phyloP scores from a whole-genome alignment of 2,329 filamentous ascomycete species.

The Neobulgaria alba region DNA sequence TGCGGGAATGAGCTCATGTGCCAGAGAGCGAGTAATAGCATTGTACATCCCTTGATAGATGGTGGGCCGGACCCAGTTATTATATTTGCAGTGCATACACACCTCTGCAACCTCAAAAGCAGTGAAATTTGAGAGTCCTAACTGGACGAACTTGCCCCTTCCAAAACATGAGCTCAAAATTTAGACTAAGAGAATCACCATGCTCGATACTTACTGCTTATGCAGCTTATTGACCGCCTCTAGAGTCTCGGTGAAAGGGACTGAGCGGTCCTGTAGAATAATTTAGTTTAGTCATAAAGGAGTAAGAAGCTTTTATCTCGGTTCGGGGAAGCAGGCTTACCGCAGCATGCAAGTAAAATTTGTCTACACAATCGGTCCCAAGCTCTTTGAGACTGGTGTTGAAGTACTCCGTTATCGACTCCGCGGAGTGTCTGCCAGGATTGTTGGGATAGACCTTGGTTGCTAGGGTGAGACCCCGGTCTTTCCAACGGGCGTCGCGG shows the following conservation, averaged over 20 bases:
- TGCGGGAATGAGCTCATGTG: constrained; percentile 63
- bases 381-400: constrained; percentile 64
- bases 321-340: constrained; percentile 17
- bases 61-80: constrained; percentile 45
- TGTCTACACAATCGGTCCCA: constrained; percentile 65
- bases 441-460: constrained; percentile 66
- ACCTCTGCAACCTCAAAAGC: constrained; percentile 85
- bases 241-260: constrained; percentile 73
- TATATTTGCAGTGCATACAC: constrained; percentile 57
- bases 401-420: constrained; percentile 55
- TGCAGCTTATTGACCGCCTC: constrained; percentile 72
- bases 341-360: constrained; percentile 68
- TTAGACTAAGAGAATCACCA: neutral
- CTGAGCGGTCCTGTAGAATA: constrained; percentile 42
- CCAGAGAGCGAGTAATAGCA: constrained; percentile 65
- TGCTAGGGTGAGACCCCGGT: constrained; percentile 67
- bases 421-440: constrained; percentile 52
- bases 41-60: constrained; percentile 90
- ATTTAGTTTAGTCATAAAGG: neutral
- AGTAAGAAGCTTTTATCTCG: too few relatives aligned
- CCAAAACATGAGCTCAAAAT: neutral
- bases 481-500: constrained; percentile 65
- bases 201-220: constrained; percentile 38
- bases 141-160: constrained; percentile 68
- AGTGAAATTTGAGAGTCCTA: constrained; percentile 79